These are phyloP conservation scores for Fusarium citri DNA, from an alignment of 2,329 filamentous ascomycete species.

Conservation along the genomic window DNA sequence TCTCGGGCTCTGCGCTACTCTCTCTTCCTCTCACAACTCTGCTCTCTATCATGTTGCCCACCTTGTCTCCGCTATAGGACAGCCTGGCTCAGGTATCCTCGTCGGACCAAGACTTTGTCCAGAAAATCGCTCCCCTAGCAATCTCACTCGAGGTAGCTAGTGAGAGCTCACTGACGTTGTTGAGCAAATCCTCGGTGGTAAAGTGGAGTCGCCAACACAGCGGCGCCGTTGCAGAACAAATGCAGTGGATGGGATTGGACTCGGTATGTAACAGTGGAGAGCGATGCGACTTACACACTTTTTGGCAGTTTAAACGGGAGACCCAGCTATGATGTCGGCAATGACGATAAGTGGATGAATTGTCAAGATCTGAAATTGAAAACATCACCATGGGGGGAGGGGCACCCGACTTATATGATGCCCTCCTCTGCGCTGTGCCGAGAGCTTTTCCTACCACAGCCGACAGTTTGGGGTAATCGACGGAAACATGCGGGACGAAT, in stretches of 20 bases:
- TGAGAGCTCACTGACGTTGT: slow-evolving; percentile 40
- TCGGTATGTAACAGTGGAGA: slow-evolving; percentile 38
- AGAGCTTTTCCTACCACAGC: slow-evolving; percentile 47
- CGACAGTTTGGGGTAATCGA: slow-evolving; percentile 42
- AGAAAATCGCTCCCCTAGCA: slow-evolving; percentile 34
- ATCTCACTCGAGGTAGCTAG: slow-evolving; percentile 45
- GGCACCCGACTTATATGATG: slow-evolving; percentile 42
- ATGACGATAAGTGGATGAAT: slow-evolving; percentile 32
- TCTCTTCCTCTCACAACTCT: slow-evolving; percentile 38
- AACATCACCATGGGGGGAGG: slow-evolving; percentile 27
- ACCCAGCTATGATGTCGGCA: slow-evolving; percentile 42
- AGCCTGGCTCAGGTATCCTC: slow-evolving; percentile 27
- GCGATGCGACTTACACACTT: slow-evolving; percentile 43
- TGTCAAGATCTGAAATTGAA: slow-evolving; percentile 25
- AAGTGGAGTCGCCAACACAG: slow-evolving; percentile 39
- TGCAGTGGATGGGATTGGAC: slow-evolving; percentile 38
- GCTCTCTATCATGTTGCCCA: slow-evolving; percentile 27
- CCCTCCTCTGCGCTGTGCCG: slow-evolving; percentile 48
- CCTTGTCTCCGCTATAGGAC: slow-evolving; percentile 37
- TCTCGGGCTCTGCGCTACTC: slow-evolving; percentile 38
- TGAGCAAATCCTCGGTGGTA: slow-evolving; percentile 44
- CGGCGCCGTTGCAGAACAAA: slow-evolving; percentile 34
- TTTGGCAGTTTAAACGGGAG: slow-evolving; percentile 24
- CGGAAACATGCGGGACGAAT: slow-evolving; percentile 51
- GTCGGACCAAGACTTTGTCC: slow-evolving; percentile 38